Conservation (phyloP, 257 asterid species). For the Lithospermum erythrorhizon region DNA sequence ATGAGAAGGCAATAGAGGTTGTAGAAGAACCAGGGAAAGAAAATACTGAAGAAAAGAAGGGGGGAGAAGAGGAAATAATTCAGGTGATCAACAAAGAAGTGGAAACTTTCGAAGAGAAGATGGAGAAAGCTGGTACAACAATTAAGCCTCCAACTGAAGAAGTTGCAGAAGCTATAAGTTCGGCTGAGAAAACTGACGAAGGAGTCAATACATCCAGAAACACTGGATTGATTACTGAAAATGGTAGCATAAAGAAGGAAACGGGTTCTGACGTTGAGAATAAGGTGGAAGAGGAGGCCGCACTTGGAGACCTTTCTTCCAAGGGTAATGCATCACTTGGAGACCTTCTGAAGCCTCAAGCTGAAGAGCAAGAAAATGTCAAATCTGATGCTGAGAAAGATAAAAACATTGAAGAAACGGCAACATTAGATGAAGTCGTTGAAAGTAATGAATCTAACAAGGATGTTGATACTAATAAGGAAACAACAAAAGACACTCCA, state of each 20-base stretch:
- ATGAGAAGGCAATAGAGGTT: slow-evolving; percentile 10
- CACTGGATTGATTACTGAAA: slow-evolving; percentile 19
- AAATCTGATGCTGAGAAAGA: slow-evolving; percentile 22
- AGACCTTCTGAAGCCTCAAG: slow-evolving; percentile 17
- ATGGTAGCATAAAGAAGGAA: slow-evolving; percentile 16
- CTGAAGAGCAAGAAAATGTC: slow-evolving; percentile 16
- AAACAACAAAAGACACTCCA: slow-evolving; percentile 22
- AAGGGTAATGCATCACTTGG: slow-evolving; percentile 7
- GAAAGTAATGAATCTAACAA: slow-evolving; percentile 16
- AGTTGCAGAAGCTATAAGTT: slow-evolving; percentile 9
- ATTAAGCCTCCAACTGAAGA: slow-evolving; percentile 16
- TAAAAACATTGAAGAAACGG: slow-evolving; percentile 19
- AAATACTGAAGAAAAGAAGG: slow-evolving; percentile 19
- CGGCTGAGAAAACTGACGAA: slow-evolving; percentile 18
- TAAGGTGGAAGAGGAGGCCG: slow-evolving; percentile 12
- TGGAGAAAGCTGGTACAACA: slow-evolving; percentile 16
- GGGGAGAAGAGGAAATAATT: background rate
- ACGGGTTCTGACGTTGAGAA: slow-evolving; percentile 17
- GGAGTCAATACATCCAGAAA: slow-evolving; percentile 27
- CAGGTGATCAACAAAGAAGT: slow-evolving; percentile 6
- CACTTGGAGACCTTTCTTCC: too few species aligned
- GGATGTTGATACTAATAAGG: slow-evolving; percentile 18
- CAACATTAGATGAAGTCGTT: slow-evolving; percentile 12
- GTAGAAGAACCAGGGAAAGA: slow-evolving; percentile 14
- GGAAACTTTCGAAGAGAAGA: slow-evolving; percentile 9